Evolutionary conservation across 1,284 basidiomycete genomes (phyloP).

Genomic region (Fistulinella cinereoalba): DNA sequence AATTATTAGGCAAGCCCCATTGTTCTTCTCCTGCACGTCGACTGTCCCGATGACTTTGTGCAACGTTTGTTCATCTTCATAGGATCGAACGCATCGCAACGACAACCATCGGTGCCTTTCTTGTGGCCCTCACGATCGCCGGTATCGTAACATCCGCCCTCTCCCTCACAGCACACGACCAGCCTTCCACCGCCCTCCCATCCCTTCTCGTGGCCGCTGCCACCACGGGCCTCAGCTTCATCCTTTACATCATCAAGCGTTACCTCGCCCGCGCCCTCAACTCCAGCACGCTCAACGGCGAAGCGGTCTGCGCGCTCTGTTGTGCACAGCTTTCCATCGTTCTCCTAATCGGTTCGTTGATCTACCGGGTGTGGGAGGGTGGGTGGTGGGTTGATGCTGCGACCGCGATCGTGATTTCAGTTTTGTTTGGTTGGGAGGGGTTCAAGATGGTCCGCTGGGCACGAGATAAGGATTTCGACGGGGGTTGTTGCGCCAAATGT

Average conservation of each 20-base stretch:
- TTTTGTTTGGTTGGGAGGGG: conserved; percentile 45
- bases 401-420: conserved; percentile 39
- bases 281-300: conserved; percentile 43
- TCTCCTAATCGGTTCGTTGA: conserved; percentile 34
- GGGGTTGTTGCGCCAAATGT: conserved; percentile 35
- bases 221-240: conserved; percentile 38
- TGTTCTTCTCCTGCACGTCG: neutral
- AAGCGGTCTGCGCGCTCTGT: conserved; percentile 38
- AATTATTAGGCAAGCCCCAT: conserved; percentile 30
- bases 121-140: conserved; percentile 37
- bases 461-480: conserved; percentile 34
- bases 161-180: conserved; percentile 34
- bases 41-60: no score
- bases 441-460: conserved; percentile 42
- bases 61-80: neutral
- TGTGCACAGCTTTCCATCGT: conserved; percentile 38
- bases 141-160: conserved; percentile 37
- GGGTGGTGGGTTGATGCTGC: conserved; percentile 50
- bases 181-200: conserved; percentile 38
- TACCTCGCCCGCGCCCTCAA: conserved; percentile 42
- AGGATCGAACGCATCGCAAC: conserved; percentile 42
- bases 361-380: conserved; percentile 39
- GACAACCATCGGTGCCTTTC: conserved; percentile 36
- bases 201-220: conserved; percentile 37
- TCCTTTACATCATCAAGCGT: conserved; percentile 45